Evolutionary conservation across 2,329 filamentous ascomycete genomes (phyloP).

Genomic region (Amphichorda felina): DNA sequence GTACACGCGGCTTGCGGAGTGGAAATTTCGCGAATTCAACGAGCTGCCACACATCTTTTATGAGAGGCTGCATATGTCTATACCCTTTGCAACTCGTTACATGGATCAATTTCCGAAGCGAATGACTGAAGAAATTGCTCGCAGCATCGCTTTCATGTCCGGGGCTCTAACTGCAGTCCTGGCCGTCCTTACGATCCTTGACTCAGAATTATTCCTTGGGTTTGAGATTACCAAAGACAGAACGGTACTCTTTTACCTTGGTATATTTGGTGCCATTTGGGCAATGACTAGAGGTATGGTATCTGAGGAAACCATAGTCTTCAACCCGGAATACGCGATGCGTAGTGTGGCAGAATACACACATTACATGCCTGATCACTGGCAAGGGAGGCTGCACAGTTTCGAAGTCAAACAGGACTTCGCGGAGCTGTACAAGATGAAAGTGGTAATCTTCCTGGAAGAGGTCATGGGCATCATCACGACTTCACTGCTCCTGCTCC

Average conservation of each 20-base stretch:
- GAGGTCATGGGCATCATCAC: slow-evolving; percentile 88
- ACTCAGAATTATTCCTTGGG: slow-evolving; percentile 79
- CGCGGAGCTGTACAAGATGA: slow-evolving; percentile 80
- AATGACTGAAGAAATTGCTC: slow-evolving; percentile 75
- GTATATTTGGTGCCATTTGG: slow-evolving; percentile 73
- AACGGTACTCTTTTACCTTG: slow-evolving; percentile 84
- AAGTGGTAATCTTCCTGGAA: slow-evolving; percentile 82
- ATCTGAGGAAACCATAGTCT: slow-evolving; percentile 78
- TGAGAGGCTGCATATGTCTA: slow-evolving; percentile 84
- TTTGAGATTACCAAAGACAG: slow-evolving; percentile 87
- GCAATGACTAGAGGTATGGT: slow-evolving; percentile 72
- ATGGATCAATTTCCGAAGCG: slow-evolving; percentile 94
- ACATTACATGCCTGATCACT: slow-evolving; percentile 81
- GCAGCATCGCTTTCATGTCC: slow-evolving; percentile 77
- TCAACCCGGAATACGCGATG: slow-evolving; percentile 84
- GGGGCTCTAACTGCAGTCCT: slow-evolving; percentile 81
- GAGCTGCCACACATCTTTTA: slow-evolving; percentile 88
- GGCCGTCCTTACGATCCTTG: slow-evolving; percentile 71
- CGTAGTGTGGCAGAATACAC: slow-evolving; percentile 85
- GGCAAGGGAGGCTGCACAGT: slow-evolving; percentile 82
- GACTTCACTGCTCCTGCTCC: slow-evolving; percentile 79
- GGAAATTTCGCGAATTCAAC: slow-evolving; percentile 98
- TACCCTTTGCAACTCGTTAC: slow-evolving; percentile 84
- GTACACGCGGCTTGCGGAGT: slow-evolving; percentile 88
- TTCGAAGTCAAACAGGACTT: slow-evolving; percentile 91